Evolutionary conservation across 306 rosid genomes (phyloP).

Genomic region (Casuarina equisetifolia): DNA sequence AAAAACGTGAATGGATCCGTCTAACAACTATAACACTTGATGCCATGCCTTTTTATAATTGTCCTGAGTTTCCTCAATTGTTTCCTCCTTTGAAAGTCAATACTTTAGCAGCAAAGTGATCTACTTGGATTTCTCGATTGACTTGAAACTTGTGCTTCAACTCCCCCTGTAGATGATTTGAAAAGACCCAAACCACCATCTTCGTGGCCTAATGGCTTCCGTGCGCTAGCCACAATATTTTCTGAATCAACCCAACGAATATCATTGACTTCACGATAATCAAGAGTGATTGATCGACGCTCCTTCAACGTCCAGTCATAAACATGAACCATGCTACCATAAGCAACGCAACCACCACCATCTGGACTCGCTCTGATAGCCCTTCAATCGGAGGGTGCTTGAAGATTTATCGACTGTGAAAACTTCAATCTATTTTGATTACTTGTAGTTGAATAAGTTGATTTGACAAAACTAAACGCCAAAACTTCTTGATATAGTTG

Average conservation of each 20-base stretch:
- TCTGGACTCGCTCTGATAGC: slow-evolving; percentile 87
- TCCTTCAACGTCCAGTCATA: slow-evolving; percentile 93
- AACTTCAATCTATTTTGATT: slow-evolving; percentile 40
- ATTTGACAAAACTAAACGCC: background rate
- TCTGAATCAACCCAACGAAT: slow-evolving; percentile 79
- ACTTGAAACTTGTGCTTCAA: slow-evolving; percentile 76
- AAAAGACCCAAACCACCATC: slow-evolving; percentile 91
- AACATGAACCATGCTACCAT: slow-evolving; percentile 87
- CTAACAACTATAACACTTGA: no score
- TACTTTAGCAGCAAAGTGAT: slow-evolving; percentile 90
- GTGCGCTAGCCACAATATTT: slow-evolving; percentile 63
- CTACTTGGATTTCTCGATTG: slow-evolving; percentile 67
- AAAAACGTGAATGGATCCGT: no score
- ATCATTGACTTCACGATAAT: slow-evolving; percentile 78
- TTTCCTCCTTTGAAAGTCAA: slow-evolving; percentile 43
- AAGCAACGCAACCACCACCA: slow-evolving; percentile 92
- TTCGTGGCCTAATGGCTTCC: slow-evolving; percentile 70
- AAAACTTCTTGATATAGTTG: no score
- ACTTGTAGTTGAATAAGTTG: slow-evolving; percentile 14
- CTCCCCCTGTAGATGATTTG: slow-evolving; percentile 58
- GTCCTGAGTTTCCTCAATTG: background rate
- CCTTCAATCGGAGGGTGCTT: slow-evolving; percentile 95
- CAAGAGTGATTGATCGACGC: slow-evolving; percentile 70
- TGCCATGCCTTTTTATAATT: background rate
- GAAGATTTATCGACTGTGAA: slow-evolving; percentile 54